Evolutionary conservation across 2,329 filamentous ascomycete genomes (phyloP), one percentile per base, ranked within the genome.

Genomic region (Alternaria tenuissima): DNA sequence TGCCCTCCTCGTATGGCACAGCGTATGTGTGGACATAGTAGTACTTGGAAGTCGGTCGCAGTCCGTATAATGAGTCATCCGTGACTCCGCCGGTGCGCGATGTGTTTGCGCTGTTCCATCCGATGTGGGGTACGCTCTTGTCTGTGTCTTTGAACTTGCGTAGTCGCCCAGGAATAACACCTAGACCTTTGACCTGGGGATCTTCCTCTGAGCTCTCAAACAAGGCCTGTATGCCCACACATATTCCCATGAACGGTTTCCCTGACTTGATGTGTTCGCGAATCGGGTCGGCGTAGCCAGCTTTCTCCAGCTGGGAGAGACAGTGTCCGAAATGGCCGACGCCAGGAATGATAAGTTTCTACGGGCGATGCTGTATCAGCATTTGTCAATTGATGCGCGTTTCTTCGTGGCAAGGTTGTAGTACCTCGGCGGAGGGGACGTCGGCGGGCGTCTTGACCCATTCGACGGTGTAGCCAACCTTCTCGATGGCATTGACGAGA

Each of bases 1-100:
- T 85, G 36, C 91, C 92, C 46, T 86, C 80, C 53, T 81, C 81
- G 77, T 97, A 97, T 3, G 90, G 90, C 26, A 88, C 89, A 59
- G 93, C 94, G 81, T 95, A 99, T 2, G 93, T 94, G 84, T 99
- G 95, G 57, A 99, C 94, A 76, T 99, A 99, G 82, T 99, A 99
- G 84, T 99, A 99, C 80, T 98, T 99, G 75, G 92, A 96, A 54
- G 86, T 85, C 0, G 92, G 89, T 28, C 87, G 84, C 55, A 99
- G 81, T 58, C 91, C 93, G 78, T 94, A 97, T 59, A 98, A 86
- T 68, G 84, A 86, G 64, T 86, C 80, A 18, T 80, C 75, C 3
- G 72, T 62, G 68, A 74, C 63, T 55, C 76, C 61, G 78, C 81
- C 61, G 71, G 81, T 67, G 62, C 79, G 70, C 63, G 80, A 76